Evolutionary conservation across 441 rosid genomes (phyloP).

Genomic region (Euphorbia celastroides): DNA sequence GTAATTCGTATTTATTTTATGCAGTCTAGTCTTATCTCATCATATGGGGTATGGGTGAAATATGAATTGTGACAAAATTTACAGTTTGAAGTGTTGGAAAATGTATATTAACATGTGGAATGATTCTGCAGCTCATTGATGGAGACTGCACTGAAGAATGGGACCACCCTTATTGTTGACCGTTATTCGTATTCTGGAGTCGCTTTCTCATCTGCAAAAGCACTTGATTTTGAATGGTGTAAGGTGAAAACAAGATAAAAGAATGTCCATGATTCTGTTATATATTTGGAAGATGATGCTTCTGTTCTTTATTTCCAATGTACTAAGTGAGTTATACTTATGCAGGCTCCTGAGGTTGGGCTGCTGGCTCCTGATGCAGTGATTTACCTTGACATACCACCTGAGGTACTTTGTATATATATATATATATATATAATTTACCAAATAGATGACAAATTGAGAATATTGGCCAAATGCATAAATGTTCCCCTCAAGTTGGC

Average conservation of each 20-base stretch:
- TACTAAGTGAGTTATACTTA: constrained; percentile 6
- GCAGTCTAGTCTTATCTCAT: not conserved
- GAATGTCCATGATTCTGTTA: constrained; percentile 1
- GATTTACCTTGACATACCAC: constrained; percentile 61
- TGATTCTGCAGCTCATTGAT: constrained; percentile 55
- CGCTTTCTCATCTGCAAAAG: constrained; percentile 93
- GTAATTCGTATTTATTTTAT: not conserved
- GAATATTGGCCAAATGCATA: no score
- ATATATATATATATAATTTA: not conserved
- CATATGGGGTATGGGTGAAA: not conserved
- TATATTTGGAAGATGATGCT: not conserved
- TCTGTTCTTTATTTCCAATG: not conserved
- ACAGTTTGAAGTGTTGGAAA: not conserved
- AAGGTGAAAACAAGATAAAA: constrained; percentile 41
- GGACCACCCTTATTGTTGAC: constrained; percentile 80
- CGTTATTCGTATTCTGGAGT: constrained; percentile 97
- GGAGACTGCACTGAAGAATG: constrained; percentile 70
- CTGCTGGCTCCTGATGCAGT: constrained; percentile 73
- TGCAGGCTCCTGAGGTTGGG: constrained; percentile 70
- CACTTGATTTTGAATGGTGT: constrained; percentile 84
- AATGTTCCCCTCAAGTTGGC: no score
- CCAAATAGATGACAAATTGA: no score
- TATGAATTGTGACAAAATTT: not conserved
- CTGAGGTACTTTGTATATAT: constrained; percentile 45
- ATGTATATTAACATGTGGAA: constrained; percentile 1